A percentile compares a stretch with the other conserved stretches of the same genome.
phyloP scores from a whole-genome alignment of 371 early-diverging fungal genomes.

The Rhizopus sp. region DNA sequence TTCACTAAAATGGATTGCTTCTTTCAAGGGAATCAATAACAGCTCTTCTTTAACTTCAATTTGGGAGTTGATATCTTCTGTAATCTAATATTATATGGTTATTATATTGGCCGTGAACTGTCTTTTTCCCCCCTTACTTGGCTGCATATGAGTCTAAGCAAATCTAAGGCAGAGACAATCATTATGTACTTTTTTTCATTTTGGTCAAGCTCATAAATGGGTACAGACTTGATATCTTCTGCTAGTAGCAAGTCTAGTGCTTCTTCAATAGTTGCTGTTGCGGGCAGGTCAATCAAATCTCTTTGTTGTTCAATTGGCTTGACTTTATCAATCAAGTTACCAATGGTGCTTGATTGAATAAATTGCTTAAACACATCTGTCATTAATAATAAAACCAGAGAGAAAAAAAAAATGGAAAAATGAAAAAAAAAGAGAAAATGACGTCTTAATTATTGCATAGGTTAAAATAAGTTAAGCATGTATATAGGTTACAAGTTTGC shows the following conservation, averaged over 20 bases:
- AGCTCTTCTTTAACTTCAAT: constrained; percentile 2
- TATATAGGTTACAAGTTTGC: too few species aligned
- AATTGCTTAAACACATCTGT: too few species aligned
- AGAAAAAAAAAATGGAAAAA: too few species aligned
- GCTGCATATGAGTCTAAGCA: constrained; percentile 47
- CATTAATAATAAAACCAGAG: too few species aligned
- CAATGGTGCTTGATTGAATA: constrained; percentile 48
- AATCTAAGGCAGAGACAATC: constrained; percentile 59
- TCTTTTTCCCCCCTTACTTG: constrained; percentile 27
- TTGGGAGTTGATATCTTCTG: constrained; percentile 1
- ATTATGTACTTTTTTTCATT: constrained; percentile 50
- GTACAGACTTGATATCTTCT: constrained; percentile 61
- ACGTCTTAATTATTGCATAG: too few species aligned
- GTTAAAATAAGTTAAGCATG: too few species aligned
- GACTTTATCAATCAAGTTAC: constrained; percentile 42
- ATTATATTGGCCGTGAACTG: not conserved
- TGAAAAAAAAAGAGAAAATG: too few species aligned
- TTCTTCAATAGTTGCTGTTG: constrained; percentile 57
- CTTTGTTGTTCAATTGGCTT: constrained; percentile 36
- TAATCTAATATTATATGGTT: not conserved
- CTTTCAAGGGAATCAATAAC: constrained; percentile 35
- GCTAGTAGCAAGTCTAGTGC: constrained; percentile 58
- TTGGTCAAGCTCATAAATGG: constrained; percentile 47
- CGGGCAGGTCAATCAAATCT: constrained; percentile 55
- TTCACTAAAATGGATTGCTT: constrained; percentile 43